These are phyloP conservation scores for Polytrichum formosum DNA, from an alignment of 225 moss, liverwort and hornwort genomes.

Conservation along the genomic window DNA sequence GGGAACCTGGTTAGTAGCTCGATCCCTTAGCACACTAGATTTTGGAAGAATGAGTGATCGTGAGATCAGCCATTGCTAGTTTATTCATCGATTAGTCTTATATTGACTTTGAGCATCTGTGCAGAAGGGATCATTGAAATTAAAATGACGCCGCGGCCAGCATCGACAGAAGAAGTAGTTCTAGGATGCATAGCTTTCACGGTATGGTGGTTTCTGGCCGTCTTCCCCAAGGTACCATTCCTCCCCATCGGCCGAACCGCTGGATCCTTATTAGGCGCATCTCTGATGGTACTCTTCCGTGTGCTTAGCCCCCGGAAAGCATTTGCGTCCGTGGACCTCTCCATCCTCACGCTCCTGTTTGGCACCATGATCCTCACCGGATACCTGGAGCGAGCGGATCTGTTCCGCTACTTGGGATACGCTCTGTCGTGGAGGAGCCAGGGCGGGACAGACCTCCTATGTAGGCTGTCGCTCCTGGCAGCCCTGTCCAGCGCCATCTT, in stretches of 20 bases:
- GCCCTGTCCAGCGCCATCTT: constrained; percentile 84
- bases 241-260: constrained; percentile 85
- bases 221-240: constrained; percentile 69
- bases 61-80: too few relatives aligned
- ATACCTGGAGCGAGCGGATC: constrained; percentile 56
- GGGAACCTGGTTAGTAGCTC: too few relatives aligned
- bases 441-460: constrained; percentile 70
- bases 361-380: constrained; percentile 87
- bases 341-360: constrained; percentile 75
- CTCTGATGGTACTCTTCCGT: constrained; percentile 73
- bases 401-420: constrained; percentile 52
- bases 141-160: background rate
- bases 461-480: constrained; percentile 60
- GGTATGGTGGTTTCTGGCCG: constrained; percentile 79
- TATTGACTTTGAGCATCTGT: too few relatives aligned
- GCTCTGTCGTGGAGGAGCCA: constrained; percentile 60
- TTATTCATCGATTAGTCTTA: too few relatives aligned
- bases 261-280: constrained; percentile 76
- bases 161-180: constrained; percentile 32
- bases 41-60: too few relatives aligned
- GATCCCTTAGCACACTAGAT: too few relatives aligned
- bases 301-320: constrained; percentile 54
- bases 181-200: constrained; percentile 64
- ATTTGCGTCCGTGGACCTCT: constrained; percentile 67
- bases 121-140: too few relatives aligned